phyloP scores from a whole-genome alignment of 2,329 filamentous ascomycete species.

The Cladosporium sp. region DNA sequence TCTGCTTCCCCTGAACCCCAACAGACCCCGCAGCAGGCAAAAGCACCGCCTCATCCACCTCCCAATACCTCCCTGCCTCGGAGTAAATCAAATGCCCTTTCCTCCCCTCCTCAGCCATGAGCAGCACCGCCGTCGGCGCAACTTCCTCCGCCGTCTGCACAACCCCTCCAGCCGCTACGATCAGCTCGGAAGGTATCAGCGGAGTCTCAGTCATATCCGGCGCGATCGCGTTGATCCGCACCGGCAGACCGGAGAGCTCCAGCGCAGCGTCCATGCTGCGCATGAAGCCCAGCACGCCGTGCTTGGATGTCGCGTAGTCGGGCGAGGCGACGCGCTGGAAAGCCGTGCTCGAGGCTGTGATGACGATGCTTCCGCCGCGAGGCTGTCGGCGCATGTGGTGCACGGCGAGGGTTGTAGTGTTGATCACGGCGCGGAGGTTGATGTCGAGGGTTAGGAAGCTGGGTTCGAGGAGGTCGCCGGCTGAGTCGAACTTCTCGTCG shows the following conservation, averaged over 20 bases:
- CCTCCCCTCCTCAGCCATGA: slow-evolving; percentile 47
- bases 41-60: slow-evolving; percentile 47
- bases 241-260: slow-evolving; percentile 33
- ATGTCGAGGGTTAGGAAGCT: slow-evolving; percentile 37
- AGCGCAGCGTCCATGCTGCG: slow-evolving; percentile 44
- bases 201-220: slow-evolving; percentile 54
- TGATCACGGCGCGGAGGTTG: slow-evolving; percentile 40
- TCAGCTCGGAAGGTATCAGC: slow-evolving; percentile 40
- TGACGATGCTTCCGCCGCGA: slow-evolving; percentile 50
- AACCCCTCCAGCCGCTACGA: slow-evolving; percentile 38
- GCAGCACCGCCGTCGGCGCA: slow-evolving; percentile 44
- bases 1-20: background rate
- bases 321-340: slow-evolving; percentile 48
- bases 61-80: slow-evolving; percentile 45
- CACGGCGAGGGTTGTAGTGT: slow-evolving; percentile 37
- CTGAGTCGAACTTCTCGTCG: slow-evolving; percentile 32
- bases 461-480: slow-evolving; percentile 28
- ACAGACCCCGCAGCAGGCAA: slow-evolving; percentile 17
- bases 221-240: slow-evolving; percentile 54
- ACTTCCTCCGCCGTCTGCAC: slow-evolving; percentile 46
- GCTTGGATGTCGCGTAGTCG: slow-evolving; percentile 55
- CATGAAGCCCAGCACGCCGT: slow-evolving; percentile 52
- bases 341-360: slow-evolving; percentile 49
- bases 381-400: slow-evolving; percentile 46
- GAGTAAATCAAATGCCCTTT: slow-evolving; percentile 54